Base-by-base conservation (phyloP, 768 basidiomycete species). In the Leccinum subgranulosum region DNA sequence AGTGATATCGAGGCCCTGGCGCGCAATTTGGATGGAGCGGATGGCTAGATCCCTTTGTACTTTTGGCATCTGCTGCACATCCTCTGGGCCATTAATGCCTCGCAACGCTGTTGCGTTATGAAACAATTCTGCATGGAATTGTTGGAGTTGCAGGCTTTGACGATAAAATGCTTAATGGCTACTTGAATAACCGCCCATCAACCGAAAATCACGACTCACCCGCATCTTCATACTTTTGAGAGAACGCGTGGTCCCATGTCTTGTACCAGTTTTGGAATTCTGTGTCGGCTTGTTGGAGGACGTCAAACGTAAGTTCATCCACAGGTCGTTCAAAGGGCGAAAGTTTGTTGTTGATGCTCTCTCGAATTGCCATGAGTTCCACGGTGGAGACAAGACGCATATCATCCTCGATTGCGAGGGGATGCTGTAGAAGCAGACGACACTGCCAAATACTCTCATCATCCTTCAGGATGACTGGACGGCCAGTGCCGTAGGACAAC, bases 321-420 rank as follows among this genome's bases (percentile, higher is more conserved):
- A 94, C 87, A 4, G 89, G 84, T 0, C 84, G 81, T 62, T 95
- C 91, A 45, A 84, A 82, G 17, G 90, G 87, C n/a, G 86, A 84
- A 45, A 97, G 75, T 17, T 85, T 82, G 69, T 94, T 90, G 66
- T 94, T 87, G 2, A 95, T 80, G 25, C 88, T 82, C 66, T 96
- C 94, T 58, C 94, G 85, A 60, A 96, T 84, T 29, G 86, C 85
- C 83, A 94, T 93, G 55, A 96, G 80, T 66, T 98, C 94, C 27
- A 98, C 93, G 2, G 92, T 95, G 3, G 94, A 95, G 12, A 97
- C 91, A 14, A 98, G 83, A 56, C 94, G 88, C 84, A 93, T 94
- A 66, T 98, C 94, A 62, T 96, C 94, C 66, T 92, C 87, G 58
- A 96, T 90, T 14, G 92, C 83, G 28, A 96, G 75, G 36, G 94